phyloP scores from a whole-genome alignment of 2,329 filamentous ascomycete species.

The Coccinonectria pachysandricola region DNA sequence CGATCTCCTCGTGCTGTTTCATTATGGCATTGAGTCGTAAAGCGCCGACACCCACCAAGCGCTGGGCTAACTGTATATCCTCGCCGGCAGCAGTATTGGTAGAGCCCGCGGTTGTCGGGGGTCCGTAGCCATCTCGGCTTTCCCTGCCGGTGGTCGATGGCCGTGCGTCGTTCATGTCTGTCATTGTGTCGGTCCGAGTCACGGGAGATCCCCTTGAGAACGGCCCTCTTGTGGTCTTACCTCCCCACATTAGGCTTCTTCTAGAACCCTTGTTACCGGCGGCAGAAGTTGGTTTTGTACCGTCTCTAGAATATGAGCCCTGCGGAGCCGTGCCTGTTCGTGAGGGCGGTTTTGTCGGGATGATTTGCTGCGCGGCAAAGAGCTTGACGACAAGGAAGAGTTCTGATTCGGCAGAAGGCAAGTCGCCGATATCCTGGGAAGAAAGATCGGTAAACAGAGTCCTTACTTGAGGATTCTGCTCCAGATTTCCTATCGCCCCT shows the following conservation, averaged over 20 bases:
- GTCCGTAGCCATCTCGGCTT: slow-evolving; percentile 34
- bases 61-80: slow-evolving; percentile 26
- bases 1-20: slow-evolving; percentile 59
- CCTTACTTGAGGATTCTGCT: slow-evolving; percentile 59
- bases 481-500: slow-evolving; percentile 56
- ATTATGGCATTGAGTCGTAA: slow-evolving; percentile 67
- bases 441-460: slow-evolving; percentile 84
- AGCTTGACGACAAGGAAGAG: slow-evolving; percentile 80
- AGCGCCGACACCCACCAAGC: slow-evolving; percentile 67
- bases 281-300: slow-evolving; percentile 37
- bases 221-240: slow-evolving; percentile 43
- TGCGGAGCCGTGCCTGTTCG: slow-evolving; percentile 39
- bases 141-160: slow-evolving; percentile 25
- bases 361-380: slow-evolving; percentile 46
- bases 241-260: slow-evolving; percentile 61
- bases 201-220: slow-evolving; percentile 40
- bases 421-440: slow-evolving; percentile 59
- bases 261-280: slow-evolving; percentile 44
- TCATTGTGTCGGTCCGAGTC: slow-evolving; percentile 45
- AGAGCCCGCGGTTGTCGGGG: slow-evolving; percentile 49
- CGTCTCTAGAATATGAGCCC: slow-evolving; percentile 32
- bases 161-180: slow-evolving; percentile 38
- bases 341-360: slow-evolving; percentile 36
- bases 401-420: slow-evolving; percentile 54
- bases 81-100: slow-evolving; percentile 16